Percentiles rank a stretch among this genome's conserved stretches.
Conservation (phyloP, 2,329 filamentous ascomycete genomes). For the Neofusicoccum sp. region DNA sequence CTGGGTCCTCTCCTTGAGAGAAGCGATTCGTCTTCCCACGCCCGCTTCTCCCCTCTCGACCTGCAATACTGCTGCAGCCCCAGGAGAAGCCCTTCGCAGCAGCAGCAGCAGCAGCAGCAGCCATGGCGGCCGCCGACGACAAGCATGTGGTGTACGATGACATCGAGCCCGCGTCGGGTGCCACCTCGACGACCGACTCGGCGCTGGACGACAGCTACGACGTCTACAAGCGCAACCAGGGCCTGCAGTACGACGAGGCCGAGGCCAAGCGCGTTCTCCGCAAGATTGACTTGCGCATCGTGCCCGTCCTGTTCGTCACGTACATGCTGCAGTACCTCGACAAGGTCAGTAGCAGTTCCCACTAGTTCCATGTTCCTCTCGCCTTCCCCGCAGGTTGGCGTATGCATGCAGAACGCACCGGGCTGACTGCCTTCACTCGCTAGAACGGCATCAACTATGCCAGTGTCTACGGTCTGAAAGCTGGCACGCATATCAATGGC, state of each 20-base stretch:
- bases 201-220: slow-evolving; percentile 36
- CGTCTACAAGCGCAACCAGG: slow-evolving; percentile 33
- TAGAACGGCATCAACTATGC: slow-evolving; percentile 55
- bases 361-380: neutral
- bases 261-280: slow-evolving; percentile 35
- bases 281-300: slow-evolving; percentile 35
- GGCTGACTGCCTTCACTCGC: neutral
- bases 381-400: neutral
- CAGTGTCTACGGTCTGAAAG: slow-evolving; percentile 51
- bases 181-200: neutral
- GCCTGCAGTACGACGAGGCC: slow-evolving; percentile 26
- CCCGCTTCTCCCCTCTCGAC: neutral
- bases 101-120: neutral
- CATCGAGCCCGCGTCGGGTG: slow-evolving; percentile 4
- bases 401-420: neutral
- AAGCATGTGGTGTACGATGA: slow-evolving; percentile 6
- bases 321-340: slow-evolving; percentile 47
- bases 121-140: slow-evolving; percentile 1
- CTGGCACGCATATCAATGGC: slow-evolving; percentile 51
- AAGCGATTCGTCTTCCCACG: neutral
- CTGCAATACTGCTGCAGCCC: neutral
- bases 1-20: neutral
- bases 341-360: slow-evolving; percentile 37
- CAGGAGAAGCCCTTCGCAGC: neutral
- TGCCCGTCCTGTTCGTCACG: slow-evolving; percentile 37